These are phyloP conservation scores for Fusarium floridanum DNA, from an alignment of 2,329 filamentous ascomycete species.

Conservation along the genomic window DNA sequence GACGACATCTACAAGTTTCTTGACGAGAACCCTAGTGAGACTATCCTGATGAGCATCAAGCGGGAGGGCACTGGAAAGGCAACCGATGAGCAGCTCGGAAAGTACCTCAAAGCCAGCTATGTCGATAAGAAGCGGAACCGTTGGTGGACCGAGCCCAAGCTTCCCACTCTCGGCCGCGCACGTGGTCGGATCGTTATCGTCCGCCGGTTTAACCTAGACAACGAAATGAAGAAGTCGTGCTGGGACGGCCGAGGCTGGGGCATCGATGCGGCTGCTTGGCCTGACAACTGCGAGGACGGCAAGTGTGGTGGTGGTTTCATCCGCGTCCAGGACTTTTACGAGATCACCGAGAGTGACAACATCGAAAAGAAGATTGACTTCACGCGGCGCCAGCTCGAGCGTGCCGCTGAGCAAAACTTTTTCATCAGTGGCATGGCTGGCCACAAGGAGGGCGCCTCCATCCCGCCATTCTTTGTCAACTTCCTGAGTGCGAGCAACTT, in stretches of 20 bases:
- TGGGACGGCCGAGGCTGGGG: slow-evolving; percentile 67
- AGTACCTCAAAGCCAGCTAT: slow-evolving; percentile 81
- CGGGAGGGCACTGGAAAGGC: slow-evolving; percentile 87
- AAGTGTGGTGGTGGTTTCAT: slow-evolving; percentile 77
- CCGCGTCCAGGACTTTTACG: slow-evolving; percentile 95
- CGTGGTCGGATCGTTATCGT: slow-evolving; percentile 88
- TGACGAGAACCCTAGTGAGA: slow-evolving; percentile 81
- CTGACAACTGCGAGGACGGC: slow-evolving; percentile 87
- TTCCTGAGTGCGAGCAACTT: slow-evolving; percentile 94
- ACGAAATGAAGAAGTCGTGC: slow-evolving; percentile 61
- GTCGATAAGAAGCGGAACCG: slow-evolving; percentile 65
- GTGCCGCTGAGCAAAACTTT: slow-evolving; percentile 69
- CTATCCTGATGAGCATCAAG: slow-evolving; percentile 88
- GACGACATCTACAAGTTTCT: slow-evolving; percentile 81
- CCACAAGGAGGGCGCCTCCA: slow-evolving; percentile 46
- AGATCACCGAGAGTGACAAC: slow-evolving; percentile 79
- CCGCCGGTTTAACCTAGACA: slow-evolving; percentile 80
- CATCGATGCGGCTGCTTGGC: slow-evolving; percentile 78
- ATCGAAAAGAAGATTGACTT: slow-evolving; percentile 86
- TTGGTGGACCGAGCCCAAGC: slow-evolving; percentile 84
- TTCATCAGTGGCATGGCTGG: slow-evolving; percentile 56
- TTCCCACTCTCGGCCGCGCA: slow-evolving; percentile 83
- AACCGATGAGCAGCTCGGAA: slow-evolving; percentile 82
- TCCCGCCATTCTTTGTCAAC: slow-evolving; percentile 84
- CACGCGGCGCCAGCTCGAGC: slow-evolving; percentile 80